Conservation (phyloP, 495 filamentous ascomycete species). For the Margaritispora aquatica region DNA sequence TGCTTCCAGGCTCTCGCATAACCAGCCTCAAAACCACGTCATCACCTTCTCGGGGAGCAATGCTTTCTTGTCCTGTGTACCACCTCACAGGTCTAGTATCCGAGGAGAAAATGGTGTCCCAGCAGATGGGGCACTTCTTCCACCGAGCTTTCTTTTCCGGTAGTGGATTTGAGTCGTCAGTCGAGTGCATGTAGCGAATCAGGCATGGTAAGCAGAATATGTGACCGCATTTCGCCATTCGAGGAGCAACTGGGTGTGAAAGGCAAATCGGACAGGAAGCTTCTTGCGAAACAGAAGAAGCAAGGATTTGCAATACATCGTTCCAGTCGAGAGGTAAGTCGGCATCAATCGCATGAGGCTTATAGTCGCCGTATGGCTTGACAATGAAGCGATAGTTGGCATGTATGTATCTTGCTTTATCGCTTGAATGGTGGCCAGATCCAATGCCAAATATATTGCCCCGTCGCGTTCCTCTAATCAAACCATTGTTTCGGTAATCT, state of each 20-base stretch:
- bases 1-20: conserved; percentile 70
- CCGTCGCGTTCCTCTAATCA: conserved; percentile 52
- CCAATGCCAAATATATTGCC: conserved; percentile 74
- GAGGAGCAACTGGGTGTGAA: conserved; percentile 77
- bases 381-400: conserved; percentile 98
- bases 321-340: conserved; percentile 91
- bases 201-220: conserved; percentile 95
- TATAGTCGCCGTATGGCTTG: conserved; percentile 71
- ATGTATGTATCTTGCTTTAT: conserved; percentile 95
- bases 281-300: conserved; percentile 80
- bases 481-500: conserved; percentile 35
- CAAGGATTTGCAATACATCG: conserved; percentile 84
- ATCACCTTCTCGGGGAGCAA: conserved; percentile 70
- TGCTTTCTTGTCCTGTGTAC: conserved; percentile 82
- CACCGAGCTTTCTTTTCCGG: conserved; percentile 71
- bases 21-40: conserved; percentile 86
- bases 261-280: conserved; percentile 91
- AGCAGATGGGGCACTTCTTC: conserved; percentile 97
- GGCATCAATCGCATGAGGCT: conserved; percentile 73
- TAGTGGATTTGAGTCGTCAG: conserved; percentile 54
- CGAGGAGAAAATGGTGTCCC: conserved; percentile 78
- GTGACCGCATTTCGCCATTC: conserved; percentile 97
- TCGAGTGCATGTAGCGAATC: conserved; percentile 91
- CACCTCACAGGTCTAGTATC: conserved; percentile 90
- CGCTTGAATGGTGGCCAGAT: conserved; percentile 83